Conservation (phyloP, 169 alveolate genomes). For the Cystoisospora suis region DNA sequence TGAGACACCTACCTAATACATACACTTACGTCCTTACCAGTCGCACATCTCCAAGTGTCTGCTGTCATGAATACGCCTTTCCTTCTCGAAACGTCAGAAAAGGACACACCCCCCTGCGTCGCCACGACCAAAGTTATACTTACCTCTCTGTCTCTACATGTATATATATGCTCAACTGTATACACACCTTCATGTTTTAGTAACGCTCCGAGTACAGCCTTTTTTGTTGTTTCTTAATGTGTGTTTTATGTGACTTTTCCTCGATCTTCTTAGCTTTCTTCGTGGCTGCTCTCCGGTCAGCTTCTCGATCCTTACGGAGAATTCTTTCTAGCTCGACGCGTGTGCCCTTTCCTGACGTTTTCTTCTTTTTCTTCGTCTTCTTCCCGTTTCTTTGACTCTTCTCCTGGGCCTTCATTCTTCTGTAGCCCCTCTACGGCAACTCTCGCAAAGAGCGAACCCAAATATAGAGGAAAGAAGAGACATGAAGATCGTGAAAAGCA, state of each 20-base stretch:
- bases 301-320: conserved; percentile 55
- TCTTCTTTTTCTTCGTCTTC: neutral
- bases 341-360: neutral
- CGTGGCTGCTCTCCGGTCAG: conserved; percentile 59
- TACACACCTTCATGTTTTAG: neutral
- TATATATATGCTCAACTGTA: neutral
- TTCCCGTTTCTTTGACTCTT: neutral
- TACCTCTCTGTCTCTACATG: neutral
- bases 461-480: neutral
- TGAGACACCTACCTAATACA: too few species aligned
- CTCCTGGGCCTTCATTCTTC: neutral
- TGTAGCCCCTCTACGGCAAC: too few species aligned
- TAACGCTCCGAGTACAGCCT: neutral
- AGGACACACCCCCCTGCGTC: neutral
- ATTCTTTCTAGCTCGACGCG: conserved; percentile 28
- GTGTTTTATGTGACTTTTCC: neutral
- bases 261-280: neutral
- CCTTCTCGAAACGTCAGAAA: neutral
- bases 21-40: too few species aligned
- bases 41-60: too few species aligned
- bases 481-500: neutral
- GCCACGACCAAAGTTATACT: neutral
- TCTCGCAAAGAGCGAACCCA: neutral
- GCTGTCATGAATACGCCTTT: neutral
- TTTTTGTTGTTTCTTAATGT: neutral